Evolutionary conservation across 2,329 filamentous ascomycete genomes (phyloP), one percentile per base, ranked within the genome.

Genomic region (Apiospora kogelbergensis): DNA sequence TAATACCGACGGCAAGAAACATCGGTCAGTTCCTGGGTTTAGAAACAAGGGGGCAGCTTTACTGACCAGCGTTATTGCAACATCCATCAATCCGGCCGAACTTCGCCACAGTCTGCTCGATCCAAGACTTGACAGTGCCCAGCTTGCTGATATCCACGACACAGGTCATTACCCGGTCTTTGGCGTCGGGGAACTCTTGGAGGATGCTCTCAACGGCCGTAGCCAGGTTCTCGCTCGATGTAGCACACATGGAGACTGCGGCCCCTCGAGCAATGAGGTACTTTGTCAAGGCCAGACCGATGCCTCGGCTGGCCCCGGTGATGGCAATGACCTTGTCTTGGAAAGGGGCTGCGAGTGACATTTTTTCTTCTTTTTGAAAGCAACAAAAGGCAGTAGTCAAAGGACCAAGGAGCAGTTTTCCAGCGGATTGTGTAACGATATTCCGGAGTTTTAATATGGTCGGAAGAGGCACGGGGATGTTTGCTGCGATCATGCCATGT

Each of bases 131-230:
- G 33, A 64, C 60, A 3, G 33, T 26, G 6, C 20, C 60, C 20
- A 42, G 22, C 37, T 64, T 64, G 60, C 33, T 64, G 60, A 64
- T 42, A 20, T 64, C 60, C 33, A 64, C 60, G 40, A 64, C 22
- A n/a, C 60, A 24, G 10, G 60, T 64, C 33, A 40, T 40, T 9
- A 57, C 17, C 26, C 48, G 48, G 48, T 57, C 48, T 20, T 57
- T 57, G 6, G 48, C 48, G 7, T 57, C 48, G 2, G 48, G 48
- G 33, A 24, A 24, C 33, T 64, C 40, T 2, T 42, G 20, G 33
- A 26, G 33, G 5, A 42, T 40, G 13, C 37, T n/a, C 20, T 40
- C 60, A 2, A 42, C 17, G 11, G 40, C 40, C 33, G 24, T 22
- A 20, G 33, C 33, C 33, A 64, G 60, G n/a, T 40, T 42, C 33